Conservation (phyloP, 73 alveolate species). For the Diophrys sp. region DNA sequence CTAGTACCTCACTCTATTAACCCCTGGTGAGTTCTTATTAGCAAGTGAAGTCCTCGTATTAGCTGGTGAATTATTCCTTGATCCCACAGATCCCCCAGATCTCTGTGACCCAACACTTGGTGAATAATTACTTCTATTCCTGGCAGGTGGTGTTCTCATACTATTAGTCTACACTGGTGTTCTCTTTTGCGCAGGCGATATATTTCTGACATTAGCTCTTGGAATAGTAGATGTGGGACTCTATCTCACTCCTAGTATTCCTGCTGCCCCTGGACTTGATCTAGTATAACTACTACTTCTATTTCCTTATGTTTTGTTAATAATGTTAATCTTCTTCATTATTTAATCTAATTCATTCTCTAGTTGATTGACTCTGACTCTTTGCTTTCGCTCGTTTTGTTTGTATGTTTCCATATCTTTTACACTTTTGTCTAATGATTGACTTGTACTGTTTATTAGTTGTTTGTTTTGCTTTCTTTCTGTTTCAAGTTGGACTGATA, state of each 20-base stretch:
- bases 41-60: background rate
- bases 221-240: constrained; percentile 7
- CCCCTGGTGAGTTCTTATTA: background rate
- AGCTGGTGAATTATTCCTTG: background rate
- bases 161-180: background rate
- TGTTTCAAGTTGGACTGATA: constrained; percentile 12
- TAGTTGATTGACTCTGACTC: constrained; percentile 42
- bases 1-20: background rate
- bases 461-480: constrained; percentile 15
- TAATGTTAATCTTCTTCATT: constrained; percentile 23
- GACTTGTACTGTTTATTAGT: background rate
- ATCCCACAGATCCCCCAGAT: background rate
- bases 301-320: constrained; percentile 12
- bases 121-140: constrained; percentile 4
- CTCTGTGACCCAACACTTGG: constrained; percentile 14
- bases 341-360: constrained; percentile 49
- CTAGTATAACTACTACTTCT: constrained; percentile 1
- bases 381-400: constrained; percentile 14
- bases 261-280: background rate
- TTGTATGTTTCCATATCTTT: background rate
- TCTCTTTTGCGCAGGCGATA: constrained; percentile 10
- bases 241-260: background rate
- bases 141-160: constrained; percentile 3
- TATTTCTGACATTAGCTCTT: background rate
- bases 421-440: constrained; percentile 7